Conservation (phyloP, 106 monocot species). For the Platanthera guangdongensis region DNA sequence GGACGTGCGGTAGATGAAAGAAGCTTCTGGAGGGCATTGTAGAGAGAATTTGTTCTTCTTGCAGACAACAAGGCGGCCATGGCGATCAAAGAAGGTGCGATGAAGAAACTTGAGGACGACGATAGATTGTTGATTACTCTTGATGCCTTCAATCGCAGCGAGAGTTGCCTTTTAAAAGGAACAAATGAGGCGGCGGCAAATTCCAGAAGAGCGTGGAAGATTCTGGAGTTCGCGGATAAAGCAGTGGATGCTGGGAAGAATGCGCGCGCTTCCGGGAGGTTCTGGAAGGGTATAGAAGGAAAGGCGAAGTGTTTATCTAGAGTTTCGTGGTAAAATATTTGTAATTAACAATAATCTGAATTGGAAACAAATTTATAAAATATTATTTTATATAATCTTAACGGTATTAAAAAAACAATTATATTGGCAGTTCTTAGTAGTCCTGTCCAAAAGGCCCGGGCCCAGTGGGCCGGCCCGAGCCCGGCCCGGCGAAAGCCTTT, state of each 20-base stretch:
- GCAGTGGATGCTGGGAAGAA: not conserved
- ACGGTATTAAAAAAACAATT: no score
- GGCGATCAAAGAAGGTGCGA: not conserved
- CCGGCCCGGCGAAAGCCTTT: no score
- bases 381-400: no score
- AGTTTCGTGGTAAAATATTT: no score
- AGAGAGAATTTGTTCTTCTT: slow-evolving; percentile 5
- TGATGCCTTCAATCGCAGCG: not conserved
- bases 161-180: not conserved
- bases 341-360: no score
- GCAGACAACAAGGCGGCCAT: slow-evolving; percentile 20
- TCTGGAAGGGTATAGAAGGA: no score
- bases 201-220: not conserved
- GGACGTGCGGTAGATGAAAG: not conserved
- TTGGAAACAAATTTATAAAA: no score
- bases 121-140: not conserved
- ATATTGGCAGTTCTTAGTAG: no score
- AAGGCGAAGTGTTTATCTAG: no score
- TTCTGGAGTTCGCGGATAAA: not conserved
- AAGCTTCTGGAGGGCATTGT: slow-evolving; percentile 12
- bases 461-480: no score
- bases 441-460: no score
- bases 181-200: not conserved
- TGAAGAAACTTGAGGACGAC: not conserved
- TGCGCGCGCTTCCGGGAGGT: not conserved